Conservation (phyloP, 2,329 filamentous ascomycete genomes). For the Diaporthe sp. region DNA sequence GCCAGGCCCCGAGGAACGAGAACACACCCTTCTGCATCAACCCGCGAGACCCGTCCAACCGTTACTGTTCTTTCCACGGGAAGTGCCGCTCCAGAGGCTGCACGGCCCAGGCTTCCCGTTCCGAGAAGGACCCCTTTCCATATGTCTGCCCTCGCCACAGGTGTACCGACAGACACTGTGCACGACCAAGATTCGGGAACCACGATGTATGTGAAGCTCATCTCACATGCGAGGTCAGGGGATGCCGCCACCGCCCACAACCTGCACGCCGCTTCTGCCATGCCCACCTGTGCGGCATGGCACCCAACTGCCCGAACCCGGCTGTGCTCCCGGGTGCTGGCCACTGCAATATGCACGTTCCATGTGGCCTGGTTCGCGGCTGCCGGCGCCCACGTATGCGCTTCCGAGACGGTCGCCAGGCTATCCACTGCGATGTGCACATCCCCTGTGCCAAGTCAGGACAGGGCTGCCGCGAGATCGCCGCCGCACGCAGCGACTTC, state of each 20-base stretch:
- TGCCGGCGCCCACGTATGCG: conserved; percentile 29
- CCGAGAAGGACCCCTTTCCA: conserved; percentile 34
- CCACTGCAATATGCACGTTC: conserved; percentile 35
- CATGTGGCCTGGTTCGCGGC: conserved; percentile 31
- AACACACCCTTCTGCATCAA: conserved; percentile 39
- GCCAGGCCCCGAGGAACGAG: conserved; percentile 35
- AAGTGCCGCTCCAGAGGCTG: conserved; percentile 35
- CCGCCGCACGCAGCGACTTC: not conserved
- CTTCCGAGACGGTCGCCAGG: conserved; percentile 24
- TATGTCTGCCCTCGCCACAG: conserved; percentile 37
- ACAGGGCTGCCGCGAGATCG: conserved; percentile 34
- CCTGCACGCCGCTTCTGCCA: conserved; percentile 35
- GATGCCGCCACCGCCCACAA: conserved; percentile 30
- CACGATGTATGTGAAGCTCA: conserved; percentile 33
- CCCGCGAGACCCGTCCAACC: conserved; percentile 35
- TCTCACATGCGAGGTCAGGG: conserved; percentile 32
- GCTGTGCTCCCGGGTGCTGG: conserved; percentile 4
- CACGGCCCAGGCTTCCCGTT: conserved; percentile 22
- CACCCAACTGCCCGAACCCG: conserved; percentile 16
- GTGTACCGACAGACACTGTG: conserved; percentile 29
- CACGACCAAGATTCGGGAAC: not conserved
- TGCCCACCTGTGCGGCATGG: conserved; percentile 31
- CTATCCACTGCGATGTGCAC: conserved; percentile 35
- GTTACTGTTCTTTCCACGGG: conserved; percentile 39
- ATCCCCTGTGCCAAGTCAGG: conserved; percentile 15